Percentiles rank a stretch among this genome's conserved stretches.
Evolutionary conservation across 805 yeast genomes (phyloP).

Genomic region (Yarrowia hollandica): DNA sequence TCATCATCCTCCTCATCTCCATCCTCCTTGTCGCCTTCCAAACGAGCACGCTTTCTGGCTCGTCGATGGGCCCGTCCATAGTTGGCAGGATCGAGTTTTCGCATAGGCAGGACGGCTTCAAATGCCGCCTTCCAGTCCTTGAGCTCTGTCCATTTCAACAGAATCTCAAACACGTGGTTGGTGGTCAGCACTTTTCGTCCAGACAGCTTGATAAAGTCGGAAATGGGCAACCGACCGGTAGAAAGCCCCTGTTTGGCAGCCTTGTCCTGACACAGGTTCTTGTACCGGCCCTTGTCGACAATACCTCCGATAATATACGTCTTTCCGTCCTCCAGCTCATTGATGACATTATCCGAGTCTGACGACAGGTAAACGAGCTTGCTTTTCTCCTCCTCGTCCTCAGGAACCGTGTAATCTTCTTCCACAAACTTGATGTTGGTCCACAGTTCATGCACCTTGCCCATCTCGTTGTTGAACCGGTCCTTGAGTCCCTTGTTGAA

Average conservation of each 20-base stretch:
- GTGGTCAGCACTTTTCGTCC: slow-evolving; percentile 92
- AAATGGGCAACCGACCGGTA: slow-evolving; percentile 83
- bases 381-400: slow-evolving; percentile 41
- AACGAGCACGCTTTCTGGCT: slow-evolving; percentile 17
- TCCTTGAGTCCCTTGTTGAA: slow-evolving; percentile 64
- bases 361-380: slow-evolving; percentile 72
- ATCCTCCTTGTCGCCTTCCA: background rate
- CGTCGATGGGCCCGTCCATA: slow-evolving; percentile 26
- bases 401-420: slow-evolving; percentile 43
- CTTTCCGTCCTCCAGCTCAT: slow-evolving; percentile 61
- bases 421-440: slow-evolving; percentile 55
- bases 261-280: slow-evolving; percentile 73
- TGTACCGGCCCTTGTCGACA: slow-evolving; percentile 91
- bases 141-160: slow-evolving; percentile 75
- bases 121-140: slow-evolving; percentile 85
- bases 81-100: slow-evolving; percentile 49
- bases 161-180: slow-evolving; percentile 87
- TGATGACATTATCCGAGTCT: slow-evolving; percentile 73
- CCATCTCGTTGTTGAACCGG: slow-evolving; percentile 65
- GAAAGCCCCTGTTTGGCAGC: slow-evolving; percentile 70
- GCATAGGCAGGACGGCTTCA: slow-evolving; percentile 79
- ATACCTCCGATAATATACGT: slow-evolving; percentile 94
- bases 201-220: slow-evolving; percentile 73
- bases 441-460: slow-evolving; percentile 65
- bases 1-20: slow-evolving; percentile 16